Evolutionary conservation across 306 rosid species (phyloP).

Genomic region (Dalbergia cultrata): DNA sequence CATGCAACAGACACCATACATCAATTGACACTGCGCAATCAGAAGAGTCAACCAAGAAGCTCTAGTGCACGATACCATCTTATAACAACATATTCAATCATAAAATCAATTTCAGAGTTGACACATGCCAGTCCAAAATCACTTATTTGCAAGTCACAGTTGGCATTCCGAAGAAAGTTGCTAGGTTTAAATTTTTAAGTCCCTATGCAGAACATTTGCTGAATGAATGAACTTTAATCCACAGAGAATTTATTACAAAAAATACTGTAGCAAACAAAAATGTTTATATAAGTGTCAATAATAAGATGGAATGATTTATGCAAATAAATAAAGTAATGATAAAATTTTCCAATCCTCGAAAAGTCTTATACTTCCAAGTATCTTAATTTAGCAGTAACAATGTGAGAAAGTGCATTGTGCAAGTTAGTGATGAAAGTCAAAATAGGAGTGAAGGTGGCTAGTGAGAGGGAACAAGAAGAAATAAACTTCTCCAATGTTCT

Average conservation of each 20-base stretch:
- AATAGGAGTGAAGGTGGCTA: background rate
- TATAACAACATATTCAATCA: slow-evolving; percentile 96
- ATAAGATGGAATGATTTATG: slow-evolving; percentile 9
- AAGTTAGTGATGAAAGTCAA: background rate
- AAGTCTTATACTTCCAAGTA: background rate
- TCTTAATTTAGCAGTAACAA: slow-evolving; percentile 18
- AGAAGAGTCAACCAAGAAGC: slow-evolving; percentile 85
- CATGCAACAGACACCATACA: too few species aligned
- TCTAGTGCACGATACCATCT: slow-evolving; percentile 99
- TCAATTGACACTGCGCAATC: slow-evolving; percentile 98
- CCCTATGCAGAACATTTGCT: slow-evolving; percentile 96
- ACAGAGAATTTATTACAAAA: slow-evolving; percentile 93
- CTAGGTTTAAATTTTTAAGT: slow-evolving; percentile 95
- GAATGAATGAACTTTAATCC: slow-evolving; percentile 98
- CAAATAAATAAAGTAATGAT: slow-evolving; percentile 4
- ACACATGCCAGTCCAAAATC: slow-evolving; percentile 98
- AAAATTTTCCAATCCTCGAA: background rate
- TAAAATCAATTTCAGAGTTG: slow-evolving; percentile 95
- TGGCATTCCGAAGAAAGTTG: slow-evolving; percentile 93
- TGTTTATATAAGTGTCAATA: slow-evolving; percentile 14
- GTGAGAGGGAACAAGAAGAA: slow-evolving; percentile 18
- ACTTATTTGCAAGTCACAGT: slow-evolving; percentile 94
- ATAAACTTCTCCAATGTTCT: background rate
- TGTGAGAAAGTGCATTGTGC: background rate
- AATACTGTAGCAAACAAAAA: slow-evolving; percentile 67